Percentiles rank a stretch among this genome's conserved stretches.
Conservation (phyloP, 495 filamentous ascomycete genomes). For the Aspergillus egyptiacus region DNA sequence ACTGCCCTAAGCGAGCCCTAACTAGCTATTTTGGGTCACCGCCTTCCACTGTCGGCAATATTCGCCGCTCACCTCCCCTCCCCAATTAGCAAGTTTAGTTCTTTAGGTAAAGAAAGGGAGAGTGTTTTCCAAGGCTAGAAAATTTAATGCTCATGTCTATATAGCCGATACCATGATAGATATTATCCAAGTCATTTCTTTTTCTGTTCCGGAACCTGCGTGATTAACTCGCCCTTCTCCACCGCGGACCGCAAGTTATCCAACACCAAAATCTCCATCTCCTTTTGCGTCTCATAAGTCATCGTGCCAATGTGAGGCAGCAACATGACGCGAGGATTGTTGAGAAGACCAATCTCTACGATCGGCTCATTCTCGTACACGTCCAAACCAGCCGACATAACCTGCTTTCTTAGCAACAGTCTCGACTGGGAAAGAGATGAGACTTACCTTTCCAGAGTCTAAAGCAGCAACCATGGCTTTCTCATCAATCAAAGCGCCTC, state of each 20-base stretch:
- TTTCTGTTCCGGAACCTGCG: conserved; percentile 65
- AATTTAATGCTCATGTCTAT: too few species aligned
- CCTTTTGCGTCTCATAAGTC: conserved; percentile 58
- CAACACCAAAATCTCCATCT: conserved; percentile 73
- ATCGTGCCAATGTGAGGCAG: conserved; percentile 77
- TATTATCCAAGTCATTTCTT: too few species aligned
- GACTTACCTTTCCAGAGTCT: conserved; percentile 58
- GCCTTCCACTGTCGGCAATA: conserved; percentile 15
- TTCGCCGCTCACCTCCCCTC: background rate
- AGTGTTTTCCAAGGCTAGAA: too few species aligned
- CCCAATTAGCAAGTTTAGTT: too few species aligned
- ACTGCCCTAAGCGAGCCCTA: conserved; percentile 47
- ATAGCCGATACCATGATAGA: too few species aligned
- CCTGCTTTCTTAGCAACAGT: conserved; percentile 20
- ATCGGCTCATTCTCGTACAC: conserved; percentile 77
- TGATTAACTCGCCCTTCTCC: conserved; percentile 57
- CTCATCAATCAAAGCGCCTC: conserved; percentile 76
- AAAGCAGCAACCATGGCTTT: conserved; percentile 65
- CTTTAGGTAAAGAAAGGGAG: too few species aligned
- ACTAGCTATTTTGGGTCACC: conserved; percentile 26
- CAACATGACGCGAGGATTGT: conserved; percentile 64
- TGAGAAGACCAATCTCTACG: conserved; percentile 63
- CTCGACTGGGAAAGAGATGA: background rate
- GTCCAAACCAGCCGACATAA: conserved; percentile 59
- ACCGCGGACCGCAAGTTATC: conserved; percentile 61